A percentile compares a stretch with the other conserved stretches of the same genome.
phyloP scores from a whole-genome alignment of 169 alveolate species.

The Eimeria sp. region DNA sequence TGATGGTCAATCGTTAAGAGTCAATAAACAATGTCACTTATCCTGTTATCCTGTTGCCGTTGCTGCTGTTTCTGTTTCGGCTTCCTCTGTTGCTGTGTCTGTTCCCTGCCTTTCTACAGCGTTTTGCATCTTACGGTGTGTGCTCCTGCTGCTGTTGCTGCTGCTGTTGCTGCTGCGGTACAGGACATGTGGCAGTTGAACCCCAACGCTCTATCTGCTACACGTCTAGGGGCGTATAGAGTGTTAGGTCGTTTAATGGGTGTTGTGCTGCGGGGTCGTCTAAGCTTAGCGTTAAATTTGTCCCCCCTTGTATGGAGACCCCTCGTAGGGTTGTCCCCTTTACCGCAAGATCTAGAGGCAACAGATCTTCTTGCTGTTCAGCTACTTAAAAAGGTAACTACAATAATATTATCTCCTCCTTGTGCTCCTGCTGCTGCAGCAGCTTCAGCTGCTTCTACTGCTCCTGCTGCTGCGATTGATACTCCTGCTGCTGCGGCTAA shows the following conservation, averaged over 20 bases:
- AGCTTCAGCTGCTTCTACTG: neutral
- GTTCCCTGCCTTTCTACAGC: neutral
- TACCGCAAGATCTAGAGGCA: constrained; percentile 88
- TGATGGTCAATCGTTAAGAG: too few relatives aligned
- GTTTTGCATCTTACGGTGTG: neutral
- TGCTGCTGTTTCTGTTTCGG: too few relatives aligned
- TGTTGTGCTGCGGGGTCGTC: constrained; percentile 91
- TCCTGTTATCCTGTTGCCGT: too few relatives aligned
- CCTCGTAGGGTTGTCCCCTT: constrained; percentile 86
- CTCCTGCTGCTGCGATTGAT: neutral
- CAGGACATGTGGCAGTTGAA: constrained; percentile 79
- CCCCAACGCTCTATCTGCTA: constrained; percentile 28
- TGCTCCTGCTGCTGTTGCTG: neutral
- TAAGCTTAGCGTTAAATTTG: constrained; percentile 89
- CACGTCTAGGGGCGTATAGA: constrained; percentile 87
- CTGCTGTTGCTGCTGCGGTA: constrained; percentile 17
- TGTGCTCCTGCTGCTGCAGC: neutral
- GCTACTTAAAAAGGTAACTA: constrained; percentile 86
- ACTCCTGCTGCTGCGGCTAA: neutral
- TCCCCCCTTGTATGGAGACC: constrained; percentile 93
- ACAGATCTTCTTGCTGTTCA: constrained; percentile 90
- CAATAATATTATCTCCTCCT: neutral
- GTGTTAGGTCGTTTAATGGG: constrained; percentile 93
- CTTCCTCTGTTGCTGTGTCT: too few relatives aligned
- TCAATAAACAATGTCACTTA: too few relatives aligned